These are phyloP conservation scores for Tagetes erecta DNA, from an alignment of 129 eudicot genomes.

Conservation along the genomic window DNA sequence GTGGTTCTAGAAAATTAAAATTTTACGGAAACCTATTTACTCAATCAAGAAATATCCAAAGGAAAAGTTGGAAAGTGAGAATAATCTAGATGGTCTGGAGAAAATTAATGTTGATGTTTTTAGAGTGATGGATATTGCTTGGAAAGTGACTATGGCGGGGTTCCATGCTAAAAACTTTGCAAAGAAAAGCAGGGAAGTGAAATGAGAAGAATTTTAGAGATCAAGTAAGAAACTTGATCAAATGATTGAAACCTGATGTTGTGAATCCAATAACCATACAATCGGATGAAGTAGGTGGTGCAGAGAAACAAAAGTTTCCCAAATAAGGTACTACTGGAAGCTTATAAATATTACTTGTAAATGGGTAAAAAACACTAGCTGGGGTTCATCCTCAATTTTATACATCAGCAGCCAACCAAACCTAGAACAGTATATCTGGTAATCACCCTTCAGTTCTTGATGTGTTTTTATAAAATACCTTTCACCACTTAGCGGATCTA, in stretches of 20 bases:
- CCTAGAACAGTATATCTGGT: constrained; percentile 11
- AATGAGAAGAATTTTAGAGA: too few species aligned
- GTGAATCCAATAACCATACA: neutral
- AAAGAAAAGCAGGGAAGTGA: too few species aligned
- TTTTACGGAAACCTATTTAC: too few species aligned
- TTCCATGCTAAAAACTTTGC: too few species aligned
- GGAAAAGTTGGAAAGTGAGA: too few species aligned
- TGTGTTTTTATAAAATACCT: neutral
- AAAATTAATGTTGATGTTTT: too few species aligned
- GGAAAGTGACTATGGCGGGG: too few species aligned
- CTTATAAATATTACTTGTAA: constrained; percentile 4
- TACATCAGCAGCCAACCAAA: constrained; percentile 28
- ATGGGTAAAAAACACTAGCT: constrained; percentile 10
- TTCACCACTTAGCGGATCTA: constrained; percentile 22
- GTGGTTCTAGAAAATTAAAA: too few species aligned
- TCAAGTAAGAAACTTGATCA: too few species aligned
- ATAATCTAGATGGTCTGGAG: too few species aligned
- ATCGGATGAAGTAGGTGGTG: neutral
- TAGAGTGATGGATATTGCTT: too few species aligned
- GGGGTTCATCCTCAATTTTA: neutral
- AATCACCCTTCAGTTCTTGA: neutral
- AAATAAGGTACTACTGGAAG: neutral
- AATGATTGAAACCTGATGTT: neutral
- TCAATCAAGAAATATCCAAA: too few species aligned
- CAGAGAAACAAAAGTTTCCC: neutral